Base-by-base conservation (phyloP, 2,329 filamentous ascomycete species). In the Colletotrichum tropicale region DNA sequence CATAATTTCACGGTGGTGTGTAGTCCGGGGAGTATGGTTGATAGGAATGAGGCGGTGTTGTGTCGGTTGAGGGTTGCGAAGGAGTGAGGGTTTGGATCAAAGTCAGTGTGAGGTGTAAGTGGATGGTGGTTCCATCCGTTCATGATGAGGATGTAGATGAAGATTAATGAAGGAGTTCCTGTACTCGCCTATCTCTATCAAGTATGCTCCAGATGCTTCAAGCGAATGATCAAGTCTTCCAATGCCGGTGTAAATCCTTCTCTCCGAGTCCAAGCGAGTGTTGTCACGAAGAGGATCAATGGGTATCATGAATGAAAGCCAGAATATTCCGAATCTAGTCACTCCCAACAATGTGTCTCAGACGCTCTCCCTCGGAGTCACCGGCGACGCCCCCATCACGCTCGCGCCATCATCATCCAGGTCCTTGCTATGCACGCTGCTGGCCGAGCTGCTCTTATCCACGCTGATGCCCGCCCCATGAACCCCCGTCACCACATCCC, bases 281-380 rank as follows among this genome's bases (percentile, higher is more conserved):
- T 66, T 58, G 64, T 28, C 6, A 48, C 56, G 64, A 66, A 69
- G 36, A 36, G 64, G 38, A 66, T 52, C 71, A 43, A 67, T 76
- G 76, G 76, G 75, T 78, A 78, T 77, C 76, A 67, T 70, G 48
- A 77, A 75, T 58, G 71, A 75, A 69, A 56, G 60, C 65, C 58
- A 70, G 55, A 69, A 70, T 56, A 6, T 52, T 65, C 18, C 18
- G 36, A 58, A 15, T 71, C 56, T 32, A n/a, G n/a, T n/a, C n/a
- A n/a, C n/a, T n/a, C n/a, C n/a, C n/a, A n/a, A n/a, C n/a, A 55
- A 7, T 34, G 4, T 21, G 5, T 21, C 75, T 74, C 61, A 88
- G 28, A 89, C 81, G 32, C 80, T 82, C 78, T 88, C 87, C 8
- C 80, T 80, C 5, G 83, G 84, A 43, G 83, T 81, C 5, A 87